Percentiles rank a stretch among this genome's conserved stretches.
Conservation (phyloP, 1,284 basidiomycete species). For the Austropuccinia psidii region DNA sequence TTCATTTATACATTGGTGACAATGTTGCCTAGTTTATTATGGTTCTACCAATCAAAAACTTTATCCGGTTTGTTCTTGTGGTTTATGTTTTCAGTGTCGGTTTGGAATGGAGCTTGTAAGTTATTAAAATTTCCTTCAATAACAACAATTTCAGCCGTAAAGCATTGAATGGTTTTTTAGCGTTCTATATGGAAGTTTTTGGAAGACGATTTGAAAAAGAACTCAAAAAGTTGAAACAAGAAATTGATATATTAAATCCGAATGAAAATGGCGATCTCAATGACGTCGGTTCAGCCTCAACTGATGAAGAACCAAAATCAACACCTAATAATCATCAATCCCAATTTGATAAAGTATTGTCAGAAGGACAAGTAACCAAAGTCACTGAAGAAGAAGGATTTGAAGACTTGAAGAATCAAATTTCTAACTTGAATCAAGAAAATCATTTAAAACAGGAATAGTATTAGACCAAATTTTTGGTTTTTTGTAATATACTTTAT, state of each 20-base stretch:
- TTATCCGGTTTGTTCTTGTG: constrained; percentile 42
- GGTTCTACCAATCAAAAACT: constrained; percentile 43
- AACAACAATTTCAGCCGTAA: background rate
- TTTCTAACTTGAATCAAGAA: no score
- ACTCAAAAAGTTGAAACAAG: constrained; percentile 41
- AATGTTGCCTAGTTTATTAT: constrained; percentile 42
- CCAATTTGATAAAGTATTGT: no score
- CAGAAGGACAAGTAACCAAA: no score
- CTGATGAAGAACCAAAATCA: background rate
- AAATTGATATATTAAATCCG: constrained; percentile 39
- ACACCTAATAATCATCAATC: background rate
- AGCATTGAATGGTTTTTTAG: constrained; percentile 7
- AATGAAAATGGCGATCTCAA: no score
- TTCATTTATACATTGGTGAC: constrained; percentile 45
- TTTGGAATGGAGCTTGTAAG: constrained; percentile 44
- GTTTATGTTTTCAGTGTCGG: constrained; percentile 42
- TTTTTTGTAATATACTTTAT: no score
- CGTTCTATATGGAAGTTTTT: constrained; percentile 41
- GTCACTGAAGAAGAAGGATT: no score
- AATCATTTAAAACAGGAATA: no score
- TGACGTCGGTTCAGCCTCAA: background rate
- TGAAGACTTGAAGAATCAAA: no score
- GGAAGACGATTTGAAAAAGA: constrained; percentile 43
- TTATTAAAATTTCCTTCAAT: background rate
- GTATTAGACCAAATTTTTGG: no score